Evolutionary conservation across 345 rosid species (phyloP), one percentile per base, ranked within the genome.

Genomic region (Stellera chamaejasme): DNA sequence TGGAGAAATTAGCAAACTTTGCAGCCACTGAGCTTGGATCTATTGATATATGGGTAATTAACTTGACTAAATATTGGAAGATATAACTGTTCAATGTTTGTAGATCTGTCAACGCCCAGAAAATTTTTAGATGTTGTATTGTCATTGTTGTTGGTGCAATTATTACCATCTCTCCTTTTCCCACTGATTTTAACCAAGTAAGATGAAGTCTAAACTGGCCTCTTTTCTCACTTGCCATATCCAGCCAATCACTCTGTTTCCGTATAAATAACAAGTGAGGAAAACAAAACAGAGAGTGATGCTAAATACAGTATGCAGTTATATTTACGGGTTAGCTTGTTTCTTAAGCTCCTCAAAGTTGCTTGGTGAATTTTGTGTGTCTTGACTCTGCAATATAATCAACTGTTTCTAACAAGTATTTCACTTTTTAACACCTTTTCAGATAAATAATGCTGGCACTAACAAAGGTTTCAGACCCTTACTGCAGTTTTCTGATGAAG

Each of bases 391-490:
- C 45, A 54, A 54, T n/a, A n/a, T n/a, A n/a, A n/a, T n/a, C 19
- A 9, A 13, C 13, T 47, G 45, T 36, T 27, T 54, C 25, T 48
- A 49, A 59, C n/a, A 19, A 2, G 11, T 2, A 23, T 57, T 46
- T 67, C 15, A 52, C 19, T 11, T 61, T 54, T 62, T n/a, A 5
- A 27, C 50, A 45, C n/a, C 51, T 53, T 25, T 58, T 36, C 82
- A 92, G 93, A 88, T 92, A 71, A 92, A 92, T 63, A 92, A 86
- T 59, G 95, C 95, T 41, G 98, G 96, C 69, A 82, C 89, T 14
- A 92, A 86, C 64, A 92, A 92, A 77, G 98, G 98, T 11, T 92
- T 92, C 50, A 82, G 92, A 69, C 98, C 96, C 0, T 41, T 88
- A 75, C 77, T 88, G 45, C 87, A 92, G 70, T 92, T 92, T 66